A percentile compares a stretch with the other conserved stretches of the same genome.
phyloP scores from a whole-genome alignment of 2,329 filamentous ascomycete genomes.

The Diaporthe ilicicola region DNA sequence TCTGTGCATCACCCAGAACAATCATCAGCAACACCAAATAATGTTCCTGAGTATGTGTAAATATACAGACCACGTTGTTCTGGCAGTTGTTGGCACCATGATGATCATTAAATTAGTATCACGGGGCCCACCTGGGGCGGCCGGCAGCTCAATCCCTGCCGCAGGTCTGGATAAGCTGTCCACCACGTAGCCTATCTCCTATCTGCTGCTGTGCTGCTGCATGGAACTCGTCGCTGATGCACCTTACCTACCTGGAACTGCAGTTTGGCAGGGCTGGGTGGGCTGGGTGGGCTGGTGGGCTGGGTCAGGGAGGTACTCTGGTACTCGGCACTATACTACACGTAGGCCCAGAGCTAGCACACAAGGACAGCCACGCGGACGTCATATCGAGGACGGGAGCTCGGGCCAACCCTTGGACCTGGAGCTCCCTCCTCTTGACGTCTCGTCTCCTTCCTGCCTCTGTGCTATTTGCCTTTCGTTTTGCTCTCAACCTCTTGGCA shows the following conservation, averaged over 20 bases:
- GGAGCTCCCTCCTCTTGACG: conserved; percentile 12
- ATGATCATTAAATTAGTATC: background rate
- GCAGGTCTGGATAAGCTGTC: background rate
- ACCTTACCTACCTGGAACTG: background rate
- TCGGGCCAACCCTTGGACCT: conserved; percentile 23
- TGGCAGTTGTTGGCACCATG: background rate
- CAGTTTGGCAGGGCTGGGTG: background rate
- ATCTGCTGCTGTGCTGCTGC: background rate
- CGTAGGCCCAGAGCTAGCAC: background rate
- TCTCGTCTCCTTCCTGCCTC: conserved; percentile 13
- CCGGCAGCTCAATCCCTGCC: conserved; percentile 2
- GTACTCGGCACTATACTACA: too few species aligned
- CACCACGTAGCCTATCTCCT: background rate
- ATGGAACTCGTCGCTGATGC: background rate
- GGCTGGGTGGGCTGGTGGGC: too few species aligned
- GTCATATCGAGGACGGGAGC: conserved; percentile 18
- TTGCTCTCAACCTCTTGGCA: conserved; percentile 23
- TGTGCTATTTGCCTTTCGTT: conserved; percentile 21
- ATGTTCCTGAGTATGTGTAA: background rate
- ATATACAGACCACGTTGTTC: background rate
- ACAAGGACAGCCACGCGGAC: background rate
- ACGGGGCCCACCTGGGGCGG: background rate
- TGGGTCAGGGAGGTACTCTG: background rate
- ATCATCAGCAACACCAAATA: background rate
- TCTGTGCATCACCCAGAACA: background rate